Evolutionary conservation across 2,329 filamentous ascomycete genomes (phyloP), one percentile per base, ranked within the genome.

Genomic region (Colletotrichum costaricense): DNA sequence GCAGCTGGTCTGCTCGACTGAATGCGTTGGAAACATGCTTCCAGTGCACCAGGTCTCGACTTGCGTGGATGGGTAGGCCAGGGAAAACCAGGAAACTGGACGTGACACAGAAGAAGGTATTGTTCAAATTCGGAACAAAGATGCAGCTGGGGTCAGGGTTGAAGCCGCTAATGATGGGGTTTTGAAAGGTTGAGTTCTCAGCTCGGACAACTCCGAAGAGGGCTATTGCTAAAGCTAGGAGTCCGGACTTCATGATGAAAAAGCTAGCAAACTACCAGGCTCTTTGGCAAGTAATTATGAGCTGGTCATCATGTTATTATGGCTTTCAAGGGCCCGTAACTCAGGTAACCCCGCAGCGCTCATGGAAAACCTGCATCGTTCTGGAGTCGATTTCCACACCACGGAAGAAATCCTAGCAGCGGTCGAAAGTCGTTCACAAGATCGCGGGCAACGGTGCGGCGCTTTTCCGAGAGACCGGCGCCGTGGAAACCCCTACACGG

Each of bases 41-140:
- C 87, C 87, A 90, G 65, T 85, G 84, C 19, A 82, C 75, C 22
- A 90, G 77, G 76, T 90, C 87, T 66, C 82, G 84, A n/a, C 85
- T 88, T 2, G 86, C 86, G 76, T 89, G 86, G 24, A 90, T 83
- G 0, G 88, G 87, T 5, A 89, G 79, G 0, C 87, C 88, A 0
- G 88, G 88, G 75, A 89, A 89, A 0, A 83, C 81, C 66, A 86
- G 85, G 75, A 89, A 90, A 1, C 85, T 88, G 0, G 87, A 89
- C 0, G 86, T 86, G 2, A 83, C 85, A 74, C 86, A 88, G 78
- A 87, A 88, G 76, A 88, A 88, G 5, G 83, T 86, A n/a, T 83
- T 81, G 42, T 85, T 77, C 11, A 78, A 75, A 19, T 84, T 78
- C 9, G 78, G 76, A 24, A 86, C 78, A 62, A 83, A 82, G n/a